Percentiles rank a stretch among this genome's conserved stretches.
phyloP scores from a whole-genome alignment of 1,284 basidiomycete species.

The Puccinia brachypodii region DNA sequence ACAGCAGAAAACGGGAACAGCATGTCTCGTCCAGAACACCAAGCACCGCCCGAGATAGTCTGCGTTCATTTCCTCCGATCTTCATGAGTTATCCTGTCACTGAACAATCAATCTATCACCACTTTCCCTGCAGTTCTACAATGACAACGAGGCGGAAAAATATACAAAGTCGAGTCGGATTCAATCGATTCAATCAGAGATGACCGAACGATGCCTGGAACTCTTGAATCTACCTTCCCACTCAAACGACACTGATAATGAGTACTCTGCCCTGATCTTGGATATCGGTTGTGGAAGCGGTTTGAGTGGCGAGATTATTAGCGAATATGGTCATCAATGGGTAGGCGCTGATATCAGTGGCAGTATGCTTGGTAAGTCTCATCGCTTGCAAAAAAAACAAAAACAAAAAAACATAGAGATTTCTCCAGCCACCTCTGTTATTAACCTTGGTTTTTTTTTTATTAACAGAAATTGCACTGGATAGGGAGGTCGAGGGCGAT shows the following conservation, averaged over 20 bases:
- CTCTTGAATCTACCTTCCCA: slow-evolving; percentile 74
- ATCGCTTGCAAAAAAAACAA: neutral
- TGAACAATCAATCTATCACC: neutral
- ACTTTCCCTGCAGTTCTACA: slow-evolving; percentile 74
- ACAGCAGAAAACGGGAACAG: slow-evolving; percentile 16
- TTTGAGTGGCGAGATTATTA: slow-evolving; percentile 92
- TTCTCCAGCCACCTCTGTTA: neutral
- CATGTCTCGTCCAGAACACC: slow-evolving; percentile 94
- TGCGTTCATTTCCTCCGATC: slow-evolving; percentile 46
- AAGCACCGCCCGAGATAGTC: slow-evolving; percentile 95
- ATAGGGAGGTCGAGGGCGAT: slow-evolving; percentile 89
- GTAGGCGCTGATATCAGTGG: slow-evolving; percentile 92
- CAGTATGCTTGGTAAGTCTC: slow-evolving; percentile 81
- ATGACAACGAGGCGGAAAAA: slow-evolving; percentile 89
- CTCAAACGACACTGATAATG: neutral
- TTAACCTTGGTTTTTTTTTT: neutral
- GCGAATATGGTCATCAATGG: slow-evolving; percentile 92
- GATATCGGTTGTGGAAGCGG: slow-evolving; percentile 99
- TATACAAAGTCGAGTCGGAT: slow-evolving; percentile 95
- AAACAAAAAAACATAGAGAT: no score
- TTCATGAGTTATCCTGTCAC: neutral
- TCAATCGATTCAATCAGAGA: slow-evolving; percentile 94
- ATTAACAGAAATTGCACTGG: slow-evolving; percentile 78
- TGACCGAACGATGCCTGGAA: slow-evolving; percentile 94
- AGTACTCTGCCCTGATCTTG: slow-evolving; percentile 67